Conservation (phyloP, 1,284 basidiomycete species). For the Athelia sp. region DNA sequence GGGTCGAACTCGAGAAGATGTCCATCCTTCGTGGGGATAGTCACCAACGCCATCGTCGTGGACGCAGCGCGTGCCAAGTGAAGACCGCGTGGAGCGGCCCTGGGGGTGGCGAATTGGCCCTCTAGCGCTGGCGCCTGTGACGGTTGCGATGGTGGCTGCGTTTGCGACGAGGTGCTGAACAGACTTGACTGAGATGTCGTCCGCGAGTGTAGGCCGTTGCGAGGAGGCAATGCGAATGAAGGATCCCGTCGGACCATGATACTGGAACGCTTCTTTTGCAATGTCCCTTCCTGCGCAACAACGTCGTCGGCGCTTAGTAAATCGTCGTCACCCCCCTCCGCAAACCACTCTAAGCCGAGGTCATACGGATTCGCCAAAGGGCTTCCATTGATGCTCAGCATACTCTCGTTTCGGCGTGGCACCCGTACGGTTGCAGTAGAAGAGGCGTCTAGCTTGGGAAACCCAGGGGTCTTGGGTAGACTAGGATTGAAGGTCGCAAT, state of each 20-base stretch:
- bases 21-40: constrained; percentile 70
- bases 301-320: constrained; percentile 12
- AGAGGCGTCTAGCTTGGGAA: constrained; percentile 31
- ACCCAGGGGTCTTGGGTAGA: constrained; percentile 55
- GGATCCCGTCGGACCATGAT: constrained; percentile 61
- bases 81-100: constrained; percentile 24
- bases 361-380: constrained; percentile 71
- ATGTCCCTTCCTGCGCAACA: constrained; percentile 19
- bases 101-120: constrained; percentile 27
- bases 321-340: constrained; percentile 18
- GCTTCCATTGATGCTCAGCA: constrained; percentile 74
- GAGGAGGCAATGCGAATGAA: constrained; percentile 32
- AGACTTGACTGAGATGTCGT: constrained; percentile 43
- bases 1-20: constrained; percentile 78
- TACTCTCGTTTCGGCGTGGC: constrained; percentile 63
- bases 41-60: constrained; percentile 40
- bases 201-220: constrained; percentile 36
- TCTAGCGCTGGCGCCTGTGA: constrained; percentile 30
- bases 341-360: constrained; percentile 50
- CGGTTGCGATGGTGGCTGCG: constrained; percentile 23
- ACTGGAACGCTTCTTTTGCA: constrained; percentile 50
- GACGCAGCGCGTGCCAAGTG: constrained; percentile 9
- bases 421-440: constrained; percentile 30
- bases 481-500: constrained; percentile 69
- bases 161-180: constrained; percentile 14